Base-by-base conservation (phyloP, 371 early-diverging fungal species). In the Mucor circinelloides region DNA sequence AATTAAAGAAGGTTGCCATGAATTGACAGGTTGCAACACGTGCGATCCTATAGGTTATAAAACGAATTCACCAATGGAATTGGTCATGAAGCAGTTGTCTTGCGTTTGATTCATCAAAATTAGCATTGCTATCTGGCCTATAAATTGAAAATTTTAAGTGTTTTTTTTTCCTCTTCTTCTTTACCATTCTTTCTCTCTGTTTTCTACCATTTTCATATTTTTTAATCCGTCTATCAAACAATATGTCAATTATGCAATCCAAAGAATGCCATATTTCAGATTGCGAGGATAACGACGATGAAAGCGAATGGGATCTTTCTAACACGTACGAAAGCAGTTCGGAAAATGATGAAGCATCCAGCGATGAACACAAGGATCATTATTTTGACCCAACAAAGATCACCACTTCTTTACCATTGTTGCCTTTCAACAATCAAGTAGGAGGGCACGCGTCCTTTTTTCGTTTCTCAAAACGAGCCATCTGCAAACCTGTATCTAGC, bases 341-440 rank as follows among this genome's bases (percentile, higher is more conserved):
- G 12, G 64, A 69, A 34, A 60, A 64, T 60, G 70, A 69, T 30
- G 70, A 69, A 23, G 54, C 52, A 46, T 54, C 64, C 42, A 60
- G 56, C 15, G 60, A 70, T 13, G 60, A 67, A n/a, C 44, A 70
- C 34, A 57, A 62, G 50, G 48, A 65, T 1, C 65, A 68, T 46
- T 73, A 75, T 42, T 78, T 81, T 68, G 81, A 81, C 62, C 81
- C 81, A 0, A 78, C 81, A 8, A 68, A 81, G 58, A 70, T 81
- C 68, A 90, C 97, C 5, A 87, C 92, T 6, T 93, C 82, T n/a
- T 56, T 82, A 19, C 82, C 82, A 9, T 62, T 82, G 15, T 58
- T 83, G 30, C 83, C 83, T 2, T 80, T 83, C 42, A 69, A 75
- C 30, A 77, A 80, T 57, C 80, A 80, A 72, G 80, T 80, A 57